Conservation (phyloP, 2,329 filamentous ascomycete genomes). For the Colletotrichum orbiculare region DNA sequence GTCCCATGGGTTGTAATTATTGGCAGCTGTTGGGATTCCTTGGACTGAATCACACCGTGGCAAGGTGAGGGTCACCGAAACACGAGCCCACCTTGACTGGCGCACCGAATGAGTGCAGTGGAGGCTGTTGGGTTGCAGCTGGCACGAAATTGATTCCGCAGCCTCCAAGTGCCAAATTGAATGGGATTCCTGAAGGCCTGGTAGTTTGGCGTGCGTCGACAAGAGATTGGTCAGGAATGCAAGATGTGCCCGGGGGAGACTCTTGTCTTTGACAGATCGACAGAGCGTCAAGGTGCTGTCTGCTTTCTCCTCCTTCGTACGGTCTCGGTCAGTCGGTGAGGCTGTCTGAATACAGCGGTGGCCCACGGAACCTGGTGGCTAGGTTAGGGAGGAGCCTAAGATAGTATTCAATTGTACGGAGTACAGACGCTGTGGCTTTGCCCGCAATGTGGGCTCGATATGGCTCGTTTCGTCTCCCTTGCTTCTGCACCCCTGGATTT, state of each 20-base stretch:
- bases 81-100: slow-evolving; percentile 15
- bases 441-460: too few species aligned
- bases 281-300: slow-evolving; percentile 17
- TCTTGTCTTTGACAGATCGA: neutral
- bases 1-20: slow-evolving; percentile 20
- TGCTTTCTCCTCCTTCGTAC: slow-evolving; percentile 15
- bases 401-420: too few species aligned
- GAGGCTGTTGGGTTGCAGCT: slow-evolving; percentile 10
- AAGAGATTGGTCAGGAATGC: neutral
- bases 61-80: slow-evolving; percentile 33
- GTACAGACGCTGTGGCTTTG: too few species aligned
- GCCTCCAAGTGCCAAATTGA: slow-evolving; percentile 18
- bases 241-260: slow-evolving; percentile 2
- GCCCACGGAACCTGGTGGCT: neutral
- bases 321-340: slow-evolving; percentile 17
- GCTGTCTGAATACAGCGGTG: slow-evolving; percentile 6
- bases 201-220: neutral
- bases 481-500: neutral
- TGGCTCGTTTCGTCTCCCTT: slow-evolving; percentile 1
- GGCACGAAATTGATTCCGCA: slow-evolving; percentile 26
- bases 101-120: slow-evolving; percentile 1
- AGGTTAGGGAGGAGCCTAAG: too few species aligned
- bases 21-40: slow-evolving; percentile 25
- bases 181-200: slow-evolving; percentile 18
- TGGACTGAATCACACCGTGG: slow-evolving; percentile 30